A percentile compares a stretch with the other conserved stretches of the same genome.
Evolutionary conservation across 495 filamentous ascomycete genomes (phyloP).

Genomic region (Aspergillus heteromorphus): DNA sequence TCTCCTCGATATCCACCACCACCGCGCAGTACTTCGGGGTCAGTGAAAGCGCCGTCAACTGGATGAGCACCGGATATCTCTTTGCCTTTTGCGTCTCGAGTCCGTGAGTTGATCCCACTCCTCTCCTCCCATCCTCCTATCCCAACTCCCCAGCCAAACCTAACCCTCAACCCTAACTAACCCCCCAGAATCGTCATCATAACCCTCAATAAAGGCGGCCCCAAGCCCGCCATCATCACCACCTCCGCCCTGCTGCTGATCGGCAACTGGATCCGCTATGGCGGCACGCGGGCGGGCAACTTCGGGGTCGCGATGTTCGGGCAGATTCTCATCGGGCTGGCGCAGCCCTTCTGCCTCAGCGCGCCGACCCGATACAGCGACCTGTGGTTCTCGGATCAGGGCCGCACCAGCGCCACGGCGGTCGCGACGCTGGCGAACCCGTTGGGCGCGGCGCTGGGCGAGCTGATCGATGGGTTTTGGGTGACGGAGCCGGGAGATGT

Average conservation of each 20-base stretch:
- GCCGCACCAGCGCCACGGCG: slow-evolving; percentile 83
- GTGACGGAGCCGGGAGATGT: slow-evolving; percentile 56
- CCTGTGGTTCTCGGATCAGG: slow-evolving; percentile 84
- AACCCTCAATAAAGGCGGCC: slow-evolving; percentile 71
- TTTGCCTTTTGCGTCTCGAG: slow-evolving; percentile 74
- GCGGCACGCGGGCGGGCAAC: slow-evolving; percentile 59
- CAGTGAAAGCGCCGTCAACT: slow-evolving; percentile 76
- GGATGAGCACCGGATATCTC: slow-evolving; percentile 81
- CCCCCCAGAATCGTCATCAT: slow-evolving; percentile 57
- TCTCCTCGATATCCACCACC: slow-evolving; percentile 74
- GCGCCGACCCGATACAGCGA: slow-evolving; percentile 90
- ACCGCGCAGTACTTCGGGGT: slow-evolving; percentile 72
- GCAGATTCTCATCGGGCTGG: slow-evolving; percentile 85
- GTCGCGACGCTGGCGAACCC: slow-evolving; percentile 81
- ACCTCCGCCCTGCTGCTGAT: slow-evolving; percentile 67
- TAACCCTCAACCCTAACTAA: background rate
- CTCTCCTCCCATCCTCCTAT: no score
- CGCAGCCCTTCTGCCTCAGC: slow-evolving; percentile 87
- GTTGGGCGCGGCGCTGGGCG: slow-evolving; percentile 79
- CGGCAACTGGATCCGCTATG: slow-evolving; percentile 94
- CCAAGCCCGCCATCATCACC: slow-evolving; percentile 70
- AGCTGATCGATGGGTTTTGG: slow-evolving; percentile 78
- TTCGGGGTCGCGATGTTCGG: slow-evolving; percentile 86
- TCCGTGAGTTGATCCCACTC: slow-evolving; percentile 51
- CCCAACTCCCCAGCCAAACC: background rate